Evolutionary conservation across 352 stramenopile genomes (phyloP), one percentile per base, ranked within the genome.

Genomic region (Blastocystis sp.): DNA sequence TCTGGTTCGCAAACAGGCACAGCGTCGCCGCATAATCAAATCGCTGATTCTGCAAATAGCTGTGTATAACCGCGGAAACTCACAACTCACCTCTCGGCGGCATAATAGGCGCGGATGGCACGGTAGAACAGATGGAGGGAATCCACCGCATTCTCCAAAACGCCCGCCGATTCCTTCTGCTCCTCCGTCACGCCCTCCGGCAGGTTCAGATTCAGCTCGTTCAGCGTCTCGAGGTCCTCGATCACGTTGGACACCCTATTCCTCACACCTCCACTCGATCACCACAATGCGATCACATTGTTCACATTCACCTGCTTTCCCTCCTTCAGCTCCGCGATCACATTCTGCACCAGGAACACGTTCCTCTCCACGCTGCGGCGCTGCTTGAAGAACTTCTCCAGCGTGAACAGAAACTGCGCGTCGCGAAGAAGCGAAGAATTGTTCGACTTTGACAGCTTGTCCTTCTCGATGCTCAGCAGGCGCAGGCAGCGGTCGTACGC

Each of bases 21-120:
- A 77, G 43, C 28, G 66, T 77, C 38, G 24, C 60, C 24, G 66
- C 66, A 1, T 77, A 77, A 19, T 77, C 66, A 19, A 77, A 77
- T 43, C 34, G 19, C 38, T 34, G n/a, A 19, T 77, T 77, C 66
- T 34, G n/a, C 38, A 54, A 42, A 54, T 54, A 54, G 40, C 66
- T 34, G 0, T 0, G 0, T 0, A 34, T 34, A 34, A 34, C 28
- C 28, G 28, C 28, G 28, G 28, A 34, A 34, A 34, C 28, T 34
- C 28, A 34, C 28, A 34, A 34, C 0, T 34, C 28, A 34, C 28
- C 28, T 60, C 40, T 77, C 43, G 3, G 38, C 66, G 19, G 66
- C 66, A 10, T 54, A 54, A 21, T n/a, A 11, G 19, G 66, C 66
- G 7, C 66, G 66, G 19, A 77, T 19, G 19, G 66, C 66, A 34